Evolutionary conservation across 225 moss, liverwort and hornwort genomes (phyloP), one percentile per base, ranked within the genome.

Genomic region (Pseudisothecium myosuroides): DNA sequence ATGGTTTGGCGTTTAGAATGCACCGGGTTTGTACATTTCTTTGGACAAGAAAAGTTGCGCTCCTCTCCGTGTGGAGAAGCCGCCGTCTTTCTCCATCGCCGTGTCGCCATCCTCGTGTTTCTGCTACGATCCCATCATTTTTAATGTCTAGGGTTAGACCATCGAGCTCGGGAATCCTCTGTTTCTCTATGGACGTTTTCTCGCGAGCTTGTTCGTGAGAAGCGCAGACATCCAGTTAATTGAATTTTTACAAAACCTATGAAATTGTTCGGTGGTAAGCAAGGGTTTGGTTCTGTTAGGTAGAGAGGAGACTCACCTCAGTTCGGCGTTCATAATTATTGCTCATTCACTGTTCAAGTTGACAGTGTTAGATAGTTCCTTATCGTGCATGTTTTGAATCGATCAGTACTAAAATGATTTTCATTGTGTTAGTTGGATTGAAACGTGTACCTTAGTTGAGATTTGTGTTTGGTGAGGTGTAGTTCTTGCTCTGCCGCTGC

Each of bases 121-220:
- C 73, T 58, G 55, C 73, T 29, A n/a, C 72, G 75, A 47, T 89
- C n/a, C 28, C 56, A 17, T 63, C 27, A n/a, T 61, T 82, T 82
- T 83, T 17, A 43, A 11, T 31, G 83, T 76, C 77, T 92, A 89
- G 90, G 92, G 90, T 89, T 91, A 47, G 31, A 21, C 31, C n/a
- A 13, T 52, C 27, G 61, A 67, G 18, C 50, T 80, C 22, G 43
- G 84, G 17, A 76, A 36, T 75, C 47, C 45, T 76, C 83, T 83
- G 56, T n/a, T n/a, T 58, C 62, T 28, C 71, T 34, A 20, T 24
- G 52, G 27, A 52, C 13, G 3, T 21, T 23, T 76, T 76, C 76
- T 85, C 43, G 50, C 31, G 78, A 41, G 28, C 28, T 45, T 77
- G 77, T 39, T 50, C 5, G 82, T 67, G 21, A 56, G 65, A 78